Base-by-base conservation (phyloP, 2,329 filamentous ascomycete species). In the Sclerotinia minor region DNA sequence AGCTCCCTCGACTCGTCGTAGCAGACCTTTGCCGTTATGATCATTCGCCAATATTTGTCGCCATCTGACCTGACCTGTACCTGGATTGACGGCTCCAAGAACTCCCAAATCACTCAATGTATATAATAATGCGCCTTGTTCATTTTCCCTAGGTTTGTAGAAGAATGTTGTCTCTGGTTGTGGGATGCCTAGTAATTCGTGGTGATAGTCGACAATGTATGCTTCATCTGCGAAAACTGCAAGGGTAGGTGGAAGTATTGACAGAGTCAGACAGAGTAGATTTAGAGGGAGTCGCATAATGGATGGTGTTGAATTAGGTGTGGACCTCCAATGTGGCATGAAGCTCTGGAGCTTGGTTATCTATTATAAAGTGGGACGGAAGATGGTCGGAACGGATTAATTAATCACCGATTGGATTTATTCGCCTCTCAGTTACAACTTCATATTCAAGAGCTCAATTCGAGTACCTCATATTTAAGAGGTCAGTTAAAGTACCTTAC, bases 201-300 rank as follows among this genome's bases (percentile, higher is more conserved):
- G 89, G 80, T 98, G 94, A 81, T 93, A 98, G 80, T 99, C 95
- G 78, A 96, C 87, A 75, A 92, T 86, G 81, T 89, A 94, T 73
- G 96, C 93, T 79, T 99, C 94, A 77, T 99, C 95, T 73, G 86
- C 84, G 81, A 93, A 97, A 69, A 98, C 87, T 72, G 93, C 92
- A 53, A 71, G 58, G 11, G 72, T 64, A 19, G 58, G 26, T n/a
- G 76, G 74, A 29, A 77, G 70, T 38, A 77, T 70, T 13, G 73
- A 74, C 44, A 77, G 68, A n/a, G 73, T 70, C 52, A 77, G 64
- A 19, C 68, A 72, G 24, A 77, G 69, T 35, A 77, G 70, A 60
- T 71, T 73, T 50, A 74, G 65, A 65, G 74, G 73, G 35, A 76
- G 71, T 60, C 75, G 74, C 76, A 77, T 77, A 29, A 60, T 66